A percentile compares a stretch with the other conserved stretches of the same genome.
Conservation (phyloP, 371 early-diverging fungal genomes). For the Zopfochytrium polystomum region DNA sequence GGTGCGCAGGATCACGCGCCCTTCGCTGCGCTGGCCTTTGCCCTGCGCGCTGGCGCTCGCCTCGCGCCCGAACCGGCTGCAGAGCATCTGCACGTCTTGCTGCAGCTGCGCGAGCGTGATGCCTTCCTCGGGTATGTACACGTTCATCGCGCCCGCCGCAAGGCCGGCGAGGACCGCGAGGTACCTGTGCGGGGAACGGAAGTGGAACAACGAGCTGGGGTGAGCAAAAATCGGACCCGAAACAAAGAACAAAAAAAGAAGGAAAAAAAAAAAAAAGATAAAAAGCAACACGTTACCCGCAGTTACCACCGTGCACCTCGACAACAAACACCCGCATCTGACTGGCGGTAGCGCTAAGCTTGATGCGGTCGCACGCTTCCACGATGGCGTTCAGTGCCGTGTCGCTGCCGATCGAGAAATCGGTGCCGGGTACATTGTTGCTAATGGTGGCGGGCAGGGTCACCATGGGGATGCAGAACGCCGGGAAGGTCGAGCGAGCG, state of each 20-base stretch:
- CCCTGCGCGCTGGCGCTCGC: conserved; percentile 6
- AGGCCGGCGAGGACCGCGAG: conserved; percentile 91
- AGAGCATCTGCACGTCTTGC: conserved; percentile 80
- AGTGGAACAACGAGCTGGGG: background rate
- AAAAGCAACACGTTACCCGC: conserved; percentile 59
- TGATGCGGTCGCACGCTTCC: conserved; percentile 89
- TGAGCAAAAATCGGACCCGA: background rate
- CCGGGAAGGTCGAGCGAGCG: conserved; percentile 69
- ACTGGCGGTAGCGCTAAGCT: conserved; percentile 85
- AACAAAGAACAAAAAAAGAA: background rate
- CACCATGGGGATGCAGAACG: conserved; percentile 90
- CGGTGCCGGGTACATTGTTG: conserved; percentile 98
- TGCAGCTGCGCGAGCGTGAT: conserved; percentile 75
- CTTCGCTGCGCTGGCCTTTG: conserved; percentile 65
- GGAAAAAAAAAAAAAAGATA: conserved; percentile 3
- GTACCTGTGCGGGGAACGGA: conserved; percentile 49
- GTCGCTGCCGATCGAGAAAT: conserved; percentile 94
- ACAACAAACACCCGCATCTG: conserved; percentile 95
- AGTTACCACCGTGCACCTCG: conserved; percentile 96
- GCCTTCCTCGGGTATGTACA: conserved; percentile 96
- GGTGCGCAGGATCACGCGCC: conserved; percentile 77
- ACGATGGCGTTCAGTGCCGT: conserved; percentile 97
- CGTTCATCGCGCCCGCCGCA: conserved; percentile 85
- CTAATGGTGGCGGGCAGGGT: conserved; percentile 95
- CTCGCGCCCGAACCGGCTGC: conserved; percentile 68